Evolutionary conservation across 257 asterid genomes (phyloP), one percentile per base, ranked within the genome.

Genomic region (Solanum ahanhuiri): DNA sequence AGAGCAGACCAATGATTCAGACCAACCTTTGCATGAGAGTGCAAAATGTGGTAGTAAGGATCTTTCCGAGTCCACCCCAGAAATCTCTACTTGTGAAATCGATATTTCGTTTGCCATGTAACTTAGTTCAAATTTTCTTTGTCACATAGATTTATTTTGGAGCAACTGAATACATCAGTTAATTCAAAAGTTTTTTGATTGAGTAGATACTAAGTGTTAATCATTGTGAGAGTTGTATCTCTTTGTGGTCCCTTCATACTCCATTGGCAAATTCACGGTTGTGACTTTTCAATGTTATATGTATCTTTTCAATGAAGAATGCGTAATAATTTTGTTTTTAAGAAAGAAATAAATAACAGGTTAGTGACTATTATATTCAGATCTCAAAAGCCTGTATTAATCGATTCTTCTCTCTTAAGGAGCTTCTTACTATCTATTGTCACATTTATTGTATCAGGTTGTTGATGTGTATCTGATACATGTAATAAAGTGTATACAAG

Each of bases 61-160:
- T 54, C 89, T 93, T 87, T 87, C 94, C 12, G 95, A 89, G 71
- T 93, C 95, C 77, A 90, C 93, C 35, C 93, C 96, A 22, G 97
- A 93, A 63, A 82, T 93, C 72, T 91, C 98, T 57, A 90, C 94
- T 89, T 89, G 91, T 86, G 96, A 88, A 72, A 91, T 89, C 86
- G 89, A 85, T 85, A 30, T 90, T 9, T 89, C 95, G 64, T 90
- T 87, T 87, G 87, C 96, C 86, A 92, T 96, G 99, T 93, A 85
- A 66, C 87, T 81, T 88, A 35, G 22, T 45, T 79, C 11, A 22
- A 39, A 57, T 4, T 64, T 71, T 76, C 60, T n/a, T 39, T 76
- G n/a, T 22, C 12, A 34, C 60, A 39, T 75, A 23, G 83, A n/a
- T 76, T 12, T 39, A 25, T 41, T 39, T 28, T 43, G 35, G 41